phyloP scores from a whole-genome alignment of 257 asterid species.

The Primulina eburnea region DNA sequence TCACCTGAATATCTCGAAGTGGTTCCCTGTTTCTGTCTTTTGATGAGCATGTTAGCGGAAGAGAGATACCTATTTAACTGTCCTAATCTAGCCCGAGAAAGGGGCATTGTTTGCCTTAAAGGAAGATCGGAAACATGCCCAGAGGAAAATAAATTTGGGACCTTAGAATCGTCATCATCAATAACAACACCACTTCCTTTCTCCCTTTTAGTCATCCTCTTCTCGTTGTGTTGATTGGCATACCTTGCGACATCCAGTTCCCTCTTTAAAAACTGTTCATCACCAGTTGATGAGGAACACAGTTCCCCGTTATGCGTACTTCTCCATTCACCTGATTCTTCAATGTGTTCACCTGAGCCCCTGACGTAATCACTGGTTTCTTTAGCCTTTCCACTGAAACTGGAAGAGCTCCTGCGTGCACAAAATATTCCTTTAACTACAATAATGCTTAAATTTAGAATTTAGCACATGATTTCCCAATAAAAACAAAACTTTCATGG shows the following conservation, averaged over 20 bases:
- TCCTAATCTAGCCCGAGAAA: slow-evolving; percentile 34
- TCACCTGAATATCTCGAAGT: slow-evolving; percentile 43
- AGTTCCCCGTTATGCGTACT: slow-evolving; percentile 41
- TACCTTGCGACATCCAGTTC: slow-evolving; percentile 26
- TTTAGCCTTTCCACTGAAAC: slow-evolving; percentile 34
- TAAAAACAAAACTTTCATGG: slow-evolving; percentile 1
- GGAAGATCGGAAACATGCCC: slow-evolving; percentile 32
- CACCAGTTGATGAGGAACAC: slow-evolving; percentile 29
- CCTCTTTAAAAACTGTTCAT: slow-evolving; percentile 22
- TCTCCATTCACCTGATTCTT: slow-evolving; percentile 57
- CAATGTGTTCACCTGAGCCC: slow-evolving; percentile 28
- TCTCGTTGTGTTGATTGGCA: slow-evolving; percentile 33
- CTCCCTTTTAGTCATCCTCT: slow-evolving; percentile 35
- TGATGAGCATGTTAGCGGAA: slow-evolving; percentile 33
- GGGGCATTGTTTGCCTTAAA: slow-evolving; percentile 34
- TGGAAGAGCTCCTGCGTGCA: slow-evolving; percentile 43
- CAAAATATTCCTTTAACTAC: slow-evolving; percentile 15
- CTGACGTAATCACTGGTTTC: slow-evolving; percentile 30
- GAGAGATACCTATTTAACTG: slow-evolving; percentile 33
- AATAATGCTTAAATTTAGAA: not conserved
- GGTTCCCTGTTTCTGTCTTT: slow-evolving; percentile 59
- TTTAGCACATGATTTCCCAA: not conserved
- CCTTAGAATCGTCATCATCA: slow-evolving; percentile 20
- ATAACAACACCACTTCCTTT: slow-evolving; percentile 33
- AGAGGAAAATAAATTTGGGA: slow-evolving; percentile 35